Percentiles rank a stretch among this genome's conserved stretches.
These are phyloP conservation scores for Fimicolochytrium jonesii DNA, from an alignment of 192 early-diverging fungal genomes.

Conservation along the genomic window DNA sequence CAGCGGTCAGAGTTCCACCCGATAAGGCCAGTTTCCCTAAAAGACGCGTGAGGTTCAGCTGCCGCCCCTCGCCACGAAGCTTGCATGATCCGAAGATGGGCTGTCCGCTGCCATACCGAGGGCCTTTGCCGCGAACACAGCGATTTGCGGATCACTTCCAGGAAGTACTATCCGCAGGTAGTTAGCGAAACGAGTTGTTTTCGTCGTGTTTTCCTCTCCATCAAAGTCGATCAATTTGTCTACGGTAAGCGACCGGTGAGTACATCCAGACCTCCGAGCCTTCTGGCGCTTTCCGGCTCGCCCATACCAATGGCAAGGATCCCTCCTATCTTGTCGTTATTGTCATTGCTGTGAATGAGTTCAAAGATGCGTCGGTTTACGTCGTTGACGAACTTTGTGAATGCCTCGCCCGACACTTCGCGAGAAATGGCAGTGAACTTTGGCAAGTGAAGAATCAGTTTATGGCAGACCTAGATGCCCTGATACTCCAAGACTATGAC, in stretches of 20 bases:
- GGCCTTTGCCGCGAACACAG: slow-evolving; percentile 67
- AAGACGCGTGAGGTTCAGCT: too few relatives aligned
- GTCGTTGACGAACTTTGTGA: slow-evolving; percentile 72
- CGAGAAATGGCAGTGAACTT: slow-evolving; percentile 55
- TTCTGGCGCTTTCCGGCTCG: neutral
- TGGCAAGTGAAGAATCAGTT: neutral
- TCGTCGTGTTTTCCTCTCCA: slow-evolving; percentile 71
- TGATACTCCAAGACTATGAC: neutral
- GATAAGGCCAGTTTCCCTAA: slow-evolving; percentile 61
- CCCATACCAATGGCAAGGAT: slow-evolving; percentile 72
- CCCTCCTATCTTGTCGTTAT: slow-evolving; percentile 73
- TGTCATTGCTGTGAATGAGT: slow-evolving; percentile 69
- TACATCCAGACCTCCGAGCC: neutral
- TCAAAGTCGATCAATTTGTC: slow-evolving; percentile 81
- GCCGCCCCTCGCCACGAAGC: too few relatives aligned
- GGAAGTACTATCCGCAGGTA: slow-evolving; percentile 76
- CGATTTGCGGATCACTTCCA: slow-evolving; percentile 65
- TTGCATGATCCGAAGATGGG: too few relatives aligned
- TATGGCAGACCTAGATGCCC: neutral
- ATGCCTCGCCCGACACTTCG: slow-evolving; percentile 67
- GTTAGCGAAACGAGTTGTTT: slow-evolving; percentile 74
- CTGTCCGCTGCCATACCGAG: too few relatives aligned
- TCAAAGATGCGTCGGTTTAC: slow-evolving; percentile 79
- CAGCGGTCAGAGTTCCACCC: slow-evolving; percentile 67
- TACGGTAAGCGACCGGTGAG: slow-evolving; percentile 16